Base-by-base conservation (phyloP, 805 yeast genomes). In the Brettanomyces custersianus region DNA sequence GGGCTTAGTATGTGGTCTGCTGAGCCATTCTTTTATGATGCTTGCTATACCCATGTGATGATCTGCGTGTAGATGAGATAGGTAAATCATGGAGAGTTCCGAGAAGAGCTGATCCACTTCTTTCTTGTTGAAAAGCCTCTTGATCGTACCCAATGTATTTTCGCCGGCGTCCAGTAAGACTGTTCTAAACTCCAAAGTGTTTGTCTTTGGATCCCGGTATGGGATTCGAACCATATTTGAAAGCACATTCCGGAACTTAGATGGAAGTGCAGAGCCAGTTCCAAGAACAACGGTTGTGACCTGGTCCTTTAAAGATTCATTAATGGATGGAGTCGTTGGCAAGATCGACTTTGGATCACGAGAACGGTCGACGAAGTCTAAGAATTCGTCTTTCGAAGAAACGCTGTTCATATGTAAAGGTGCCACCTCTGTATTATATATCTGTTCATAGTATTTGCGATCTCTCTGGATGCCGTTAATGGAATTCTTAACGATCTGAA, bases 1-100 rank as follows among this genome's bases (percentile, higher is more conserved):
- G 18, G 10, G 26, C 18, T 23, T 38, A 4, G 59, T 47, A 11
- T 57, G 65, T 39, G 54, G 48, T 8, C 44, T 41, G n/a, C 48
- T 39, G 32, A 57, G 51, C 94, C 96, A 88, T 43, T 74, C 75
- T 26, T 66, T 64, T 20, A 92, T 64, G 4, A 92, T 55, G 4
- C 85, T 70, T 7, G 81, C 60, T 4, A 83, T 65, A 0, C 99
- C 99, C 29, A 92, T 61, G 56, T 90, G 96, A 55, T 92, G 99
- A 54, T 92, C 99, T 0, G 97, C 98, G 58, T 92, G 99, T 47
- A 90, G 64, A 63, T 92, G 99, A 46, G 94, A 81, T 36, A 92
- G 62, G 49, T 74, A 83, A 16, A 90, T 62, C 36, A 84, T 39
- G 22, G 70, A 62, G 39, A 88, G 58, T 47, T 88, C 94, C 28